Evolutionary conservation across 2,329 filamentous ascomycete genomes (phyloP), one percentile per base, ranked within the genome.

Genomic region (Penicillium sp.): DNA sequence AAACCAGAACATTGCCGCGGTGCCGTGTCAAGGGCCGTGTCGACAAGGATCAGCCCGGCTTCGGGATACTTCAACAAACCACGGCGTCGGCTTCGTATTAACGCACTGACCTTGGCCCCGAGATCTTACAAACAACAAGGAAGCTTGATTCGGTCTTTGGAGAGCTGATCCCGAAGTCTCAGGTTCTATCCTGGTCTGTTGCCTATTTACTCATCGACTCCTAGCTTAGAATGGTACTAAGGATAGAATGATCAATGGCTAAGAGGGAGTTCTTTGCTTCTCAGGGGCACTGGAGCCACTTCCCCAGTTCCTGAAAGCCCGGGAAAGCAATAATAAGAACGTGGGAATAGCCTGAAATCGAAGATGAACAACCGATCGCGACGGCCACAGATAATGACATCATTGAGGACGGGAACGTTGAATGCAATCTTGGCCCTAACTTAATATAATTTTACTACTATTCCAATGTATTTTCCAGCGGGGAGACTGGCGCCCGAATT

Each of bases 321-420:
- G 31, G 31, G 4, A 9, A 21, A 12, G 12, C 12, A 21, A 5
- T 1, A 10, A 10, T 21, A 18, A 18, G 36, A 39, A 39, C 36
- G 18, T 39, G 36, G 21, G 21, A 23, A 13, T 21, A 39, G 36
- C 9, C 36, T 18, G 36, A 39, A 23, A 21, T 12, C 18, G 33
- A 21, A 39, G 36, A 39, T 39, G 18, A 18, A 16, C 6, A 16
- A 16, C 8, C 36, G 43, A 45, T 46, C 34, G 47, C 31, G 42
- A 46, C 29, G 51, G 42, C 24, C 31, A 33, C 36, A 26, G 29
- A 41, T 10, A 38, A 53, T 53, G 51, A 53, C 51, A 53, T 49
- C 51, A 53, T 49, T 15, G 39, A 42, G 36, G 3, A 12, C 28
- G 28, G 7, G 10, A 9, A 29, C 42, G 36, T 18, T 7, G 31